These are phyloP conservation scores for Telopea speciosissima DNA, from an alignment of 177 flowering plant species.

Conservation along the genomic window DNA sequence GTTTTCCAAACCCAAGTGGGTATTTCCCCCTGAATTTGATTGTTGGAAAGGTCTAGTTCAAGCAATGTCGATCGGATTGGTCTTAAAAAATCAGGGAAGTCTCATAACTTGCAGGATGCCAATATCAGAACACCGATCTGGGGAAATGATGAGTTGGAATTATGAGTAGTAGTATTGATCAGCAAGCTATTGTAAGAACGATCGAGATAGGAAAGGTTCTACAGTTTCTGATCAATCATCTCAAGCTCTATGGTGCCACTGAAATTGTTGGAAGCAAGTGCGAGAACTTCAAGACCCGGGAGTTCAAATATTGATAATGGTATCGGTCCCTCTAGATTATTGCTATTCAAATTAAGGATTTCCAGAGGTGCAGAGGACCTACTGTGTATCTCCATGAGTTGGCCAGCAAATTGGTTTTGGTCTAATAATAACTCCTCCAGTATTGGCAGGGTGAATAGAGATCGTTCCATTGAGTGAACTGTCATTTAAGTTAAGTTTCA, in stretches of 20 bases:
- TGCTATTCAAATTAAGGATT: slow-evolving; percentile 42
- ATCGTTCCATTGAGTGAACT: slow-evolving; percentile 34
- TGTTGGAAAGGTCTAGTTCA: slow-evolving; percentile 49
- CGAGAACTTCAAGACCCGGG: slow-evolving; percentile 21
- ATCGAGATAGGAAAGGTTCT: slow-evolving; percentile 35
- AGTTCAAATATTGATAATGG: slow-evolving; percentile 40
- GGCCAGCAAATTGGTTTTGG: slow-evolving; percentile 29
- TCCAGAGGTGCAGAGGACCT: slow-evolving; percentile 19
- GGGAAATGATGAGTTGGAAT: slow-evolving; percentile 9
- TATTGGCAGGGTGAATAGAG: slow-evolving; percentile 34
- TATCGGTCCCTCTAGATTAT: slow-evolving; percentile 40
- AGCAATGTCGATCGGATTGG: slow-evolving; percentile 20
- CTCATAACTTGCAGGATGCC: slow-evolving; percentile 42
- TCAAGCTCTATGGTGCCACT: slow-evolving; percentile 28
- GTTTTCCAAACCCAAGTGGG: slow-evolving; percentile 51
- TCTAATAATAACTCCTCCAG: slow-evolving; percentile 25
- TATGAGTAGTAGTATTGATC: slow-evolving; percentile 2
- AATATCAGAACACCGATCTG: slow-evolving; percentile 20
- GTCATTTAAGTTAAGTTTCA: slow-evolving; percentile 16
- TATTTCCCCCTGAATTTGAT: slow-evolving; percentile 34
- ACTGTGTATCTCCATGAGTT: slow-evolving; percentile 11
- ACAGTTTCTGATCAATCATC: slow-evolving; percentile 15
- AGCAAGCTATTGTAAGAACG: slow-evolving; percentile 46
- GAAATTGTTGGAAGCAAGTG: slow-evolving; percentile 48
- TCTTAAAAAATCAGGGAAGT: slow-evolving; percentile 35